Evolutionary conservation across 768 basidiomycete genomes (phyloP).

Genomic region (Leccinellum rugosiceps): DNA sequence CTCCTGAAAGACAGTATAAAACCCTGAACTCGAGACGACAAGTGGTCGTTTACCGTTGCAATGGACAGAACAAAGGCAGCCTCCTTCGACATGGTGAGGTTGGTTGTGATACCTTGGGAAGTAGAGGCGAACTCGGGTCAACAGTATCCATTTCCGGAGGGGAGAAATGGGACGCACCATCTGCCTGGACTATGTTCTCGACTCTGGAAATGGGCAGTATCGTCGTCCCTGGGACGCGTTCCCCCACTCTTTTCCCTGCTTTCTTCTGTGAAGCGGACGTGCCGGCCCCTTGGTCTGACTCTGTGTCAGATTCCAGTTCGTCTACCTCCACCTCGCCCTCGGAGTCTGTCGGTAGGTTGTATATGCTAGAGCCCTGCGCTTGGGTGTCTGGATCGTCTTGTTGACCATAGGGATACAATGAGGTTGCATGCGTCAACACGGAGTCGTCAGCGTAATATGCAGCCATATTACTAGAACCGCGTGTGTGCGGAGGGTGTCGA

Average conservation of each 20-base stretch:
- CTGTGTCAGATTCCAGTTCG: constrained; percentile 34
- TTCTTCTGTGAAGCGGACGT: constrained; percentile 27
- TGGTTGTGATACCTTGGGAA: constrained; percentile 51
- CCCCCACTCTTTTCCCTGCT: constrained; percentile 29
- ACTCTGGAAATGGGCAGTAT: constrained; percentile 63
- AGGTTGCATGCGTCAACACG: constrained; percentile 30
- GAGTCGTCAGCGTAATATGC: constrained; percentile 30
- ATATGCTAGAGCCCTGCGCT: constrained; percentile 25
- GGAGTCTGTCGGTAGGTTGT: constrained; percentile 34
- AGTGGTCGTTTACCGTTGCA: constrained; percentile 56
- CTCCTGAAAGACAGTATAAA: constrained; percentile 49
- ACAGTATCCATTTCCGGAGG: constrained; percentile 4
- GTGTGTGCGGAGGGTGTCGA: constrained; percentile 6
- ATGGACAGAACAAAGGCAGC: constrained; percentile 70
- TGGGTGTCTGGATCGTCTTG: constrained; percentile 24
- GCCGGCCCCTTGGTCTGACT: constrained; percentile 26
- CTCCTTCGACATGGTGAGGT: constrained; percentile 70
- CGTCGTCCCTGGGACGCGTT: constrained; percentile 61
- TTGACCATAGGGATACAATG: constrained; percentile 31
- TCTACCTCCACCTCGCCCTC: constrained; percentile 33
- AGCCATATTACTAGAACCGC: constrained; percentile 25
- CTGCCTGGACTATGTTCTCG: constrained; percentile 76
- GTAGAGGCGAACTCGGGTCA: constrained; percentile 16
- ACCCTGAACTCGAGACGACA: constrained; percentile 7
- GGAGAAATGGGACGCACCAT: constrained; percentile 46